Conservation (phyloP, 1,139 yeast species). For the Yamadazyma oceani region DNA sequence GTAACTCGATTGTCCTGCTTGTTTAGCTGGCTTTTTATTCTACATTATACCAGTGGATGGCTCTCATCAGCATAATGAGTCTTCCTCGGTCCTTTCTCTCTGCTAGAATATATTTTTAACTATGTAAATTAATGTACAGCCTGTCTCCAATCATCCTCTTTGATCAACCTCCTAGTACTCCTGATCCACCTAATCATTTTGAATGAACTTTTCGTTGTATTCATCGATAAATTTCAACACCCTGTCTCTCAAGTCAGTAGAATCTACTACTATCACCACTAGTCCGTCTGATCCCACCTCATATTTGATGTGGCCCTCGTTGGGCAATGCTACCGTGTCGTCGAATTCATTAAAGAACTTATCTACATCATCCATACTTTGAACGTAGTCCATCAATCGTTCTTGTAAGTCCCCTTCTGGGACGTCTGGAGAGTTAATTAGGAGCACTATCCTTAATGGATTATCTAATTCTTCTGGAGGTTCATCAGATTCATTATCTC, state of each 20-base stretch:
- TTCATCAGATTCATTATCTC: slow-evolving; percentile 14
- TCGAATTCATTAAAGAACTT: slow-evolving; percentile 64
- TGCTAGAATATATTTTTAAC: too few relatives aligned
- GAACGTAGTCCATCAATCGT: slow-evolving; percentile 43
- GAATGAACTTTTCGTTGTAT: slow-evolving; percentile 19
- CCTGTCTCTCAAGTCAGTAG: slow-evolving; percentile 27
- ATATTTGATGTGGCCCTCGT: slow-evolving; percentile 65
- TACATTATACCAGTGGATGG: too few relatives aligned
- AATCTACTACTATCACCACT: slow-evolving; percentile 57
- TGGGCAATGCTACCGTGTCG: slow-evolving; percentile 59
- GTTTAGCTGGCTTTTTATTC: too few relatives aligned
- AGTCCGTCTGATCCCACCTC: slow-evolving; percentile 74
- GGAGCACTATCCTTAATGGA: slow-evolving; percentile 42
- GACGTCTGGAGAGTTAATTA: slow-evolving; percentile 34
- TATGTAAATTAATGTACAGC: too few relatives aligned
- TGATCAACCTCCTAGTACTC: too few relatives aligned
- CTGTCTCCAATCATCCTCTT: too few relatives aligned
- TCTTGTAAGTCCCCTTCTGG: slow-evolving; percentile 52
- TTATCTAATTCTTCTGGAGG: slow-evolving; percentile 40
- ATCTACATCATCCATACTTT: slow-evolving; percentile 52
- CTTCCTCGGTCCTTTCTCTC: too few relatives aligned
- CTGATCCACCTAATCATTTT: not conserved
- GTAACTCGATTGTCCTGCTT: too few relatives aligned
- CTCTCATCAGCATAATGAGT: too few relatives aligned
- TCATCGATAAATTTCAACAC: slow-evolving; percentile 40